These are phyloP conservation scores for Colletotrichum eremochloae DNA, from an alignment of 2,329 filamentous ascomycete genomes.

Conservation along the genomic window DNA sequence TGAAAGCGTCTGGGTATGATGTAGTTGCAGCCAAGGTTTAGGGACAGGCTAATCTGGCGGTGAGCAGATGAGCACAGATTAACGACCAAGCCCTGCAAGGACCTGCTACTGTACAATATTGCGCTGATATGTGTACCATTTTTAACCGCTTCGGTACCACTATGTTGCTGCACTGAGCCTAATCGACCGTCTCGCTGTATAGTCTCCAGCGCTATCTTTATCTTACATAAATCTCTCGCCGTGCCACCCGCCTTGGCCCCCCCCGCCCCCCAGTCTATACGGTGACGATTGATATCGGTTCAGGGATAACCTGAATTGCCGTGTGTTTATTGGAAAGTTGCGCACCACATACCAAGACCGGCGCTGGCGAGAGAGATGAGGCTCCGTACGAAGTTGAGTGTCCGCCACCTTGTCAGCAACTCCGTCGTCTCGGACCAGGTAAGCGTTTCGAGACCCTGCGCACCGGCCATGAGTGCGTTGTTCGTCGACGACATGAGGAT, in stretches of 20 bases:
- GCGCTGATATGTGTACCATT: slow-evolving; percentile 10
- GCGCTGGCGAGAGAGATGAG: slow-evolving; percentile 34
- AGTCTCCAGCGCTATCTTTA: slow-evolving; percentile 18
- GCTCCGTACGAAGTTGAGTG: slow-evolving; percentile 38
- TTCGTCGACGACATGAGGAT: slow-evolving; percentile 56
- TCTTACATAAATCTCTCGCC: slow-evolving; percentile 26
- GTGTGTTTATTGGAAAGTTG: slow-evolving; percentile 14
- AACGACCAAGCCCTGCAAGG: slow-evolving; percentile 30
- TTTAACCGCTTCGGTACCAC: slow-evolving; percentile 15
- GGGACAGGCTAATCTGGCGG: slow-evolving; percentile 29
- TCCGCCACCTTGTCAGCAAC: slow-evolving; percentile 40
- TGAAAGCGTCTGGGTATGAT: slow-evolving; percentile 26
- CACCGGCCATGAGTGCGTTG: slow-evolving; percentile 46
- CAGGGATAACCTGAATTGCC: neutral
- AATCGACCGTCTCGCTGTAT: slow-evolving; percentile 6
- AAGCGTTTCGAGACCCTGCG: slow-evolving; percentile 35
- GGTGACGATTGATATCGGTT: slow-evolving; percentile 14
- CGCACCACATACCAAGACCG: slow-evolving; percentile 34
- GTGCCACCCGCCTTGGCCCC: slow-evolving; percentile 13
- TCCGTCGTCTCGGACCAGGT: slow-evolving; percentile 26
- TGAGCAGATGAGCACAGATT: slow-evolving; percentile 29
- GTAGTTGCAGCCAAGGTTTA: slow-evolving; percentile 37
- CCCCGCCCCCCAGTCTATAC: slow-evolving; percentile 19
- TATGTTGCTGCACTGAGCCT: slow-evolving; percentile 12
- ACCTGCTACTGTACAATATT: slow-evolving; percentile 27